These are phyloP conservation scores for Pinus albicaulis DNA, from an alignment of 75 land plant genomes.

Conservation along the genomic window DNA sequence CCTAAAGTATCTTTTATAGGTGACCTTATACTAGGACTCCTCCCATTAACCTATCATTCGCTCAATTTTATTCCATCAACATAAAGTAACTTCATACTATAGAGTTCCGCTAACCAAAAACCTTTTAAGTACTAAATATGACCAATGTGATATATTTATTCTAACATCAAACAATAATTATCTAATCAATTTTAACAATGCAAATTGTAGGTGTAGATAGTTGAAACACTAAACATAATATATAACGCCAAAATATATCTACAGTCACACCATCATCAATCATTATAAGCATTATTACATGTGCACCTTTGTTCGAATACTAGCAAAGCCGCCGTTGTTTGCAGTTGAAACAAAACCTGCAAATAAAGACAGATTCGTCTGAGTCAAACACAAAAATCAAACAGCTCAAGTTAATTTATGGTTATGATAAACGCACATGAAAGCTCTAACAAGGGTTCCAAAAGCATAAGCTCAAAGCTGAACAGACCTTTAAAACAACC, in stretches of 20 bases:
- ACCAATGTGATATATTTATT: too few relatives aligned
- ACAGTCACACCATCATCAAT: background rate
- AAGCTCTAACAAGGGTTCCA: background rate
- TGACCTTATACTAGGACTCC: too few relatives aligned
- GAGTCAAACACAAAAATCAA: background rate
- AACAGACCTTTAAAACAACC: conserved; percentile 86
- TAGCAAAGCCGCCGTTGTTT: conserved; percentile 98
- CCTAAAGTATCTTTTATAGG: too few relatives aligned
- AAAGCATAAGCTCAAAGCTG: background rate
- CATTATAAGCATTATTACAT: conserved; percentile 3
- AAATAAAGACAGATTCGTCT: conserved; percentile 4
- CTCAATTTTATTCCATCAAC: too few relatives aligned
- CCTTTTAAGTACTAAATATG: too few relatives aligned
- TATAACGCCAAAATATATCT: background rate
- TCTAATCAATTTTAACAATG: background rate
- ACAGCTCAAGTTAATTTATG: background rate
- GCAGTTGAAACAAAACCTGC: conserved; percentile 91
- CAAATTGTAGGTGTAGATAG: background rate
- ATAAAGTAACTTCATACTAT: too few relatives aligned
- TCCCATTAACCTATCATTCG: too few relatives aligned
- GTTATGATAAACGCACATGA: background rate
- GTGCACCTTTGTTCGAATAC: conserved; percentile 82
- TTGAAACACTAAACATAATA: background rate
- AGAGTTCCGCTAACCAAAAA: too few relatives aligned
- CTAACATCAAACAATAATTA: too few relatives aligned